Evolutionary conservation across 306 rosid genomes (phyloP).

Genomic region (Cotoneaster glaucophyllus): DNA sequence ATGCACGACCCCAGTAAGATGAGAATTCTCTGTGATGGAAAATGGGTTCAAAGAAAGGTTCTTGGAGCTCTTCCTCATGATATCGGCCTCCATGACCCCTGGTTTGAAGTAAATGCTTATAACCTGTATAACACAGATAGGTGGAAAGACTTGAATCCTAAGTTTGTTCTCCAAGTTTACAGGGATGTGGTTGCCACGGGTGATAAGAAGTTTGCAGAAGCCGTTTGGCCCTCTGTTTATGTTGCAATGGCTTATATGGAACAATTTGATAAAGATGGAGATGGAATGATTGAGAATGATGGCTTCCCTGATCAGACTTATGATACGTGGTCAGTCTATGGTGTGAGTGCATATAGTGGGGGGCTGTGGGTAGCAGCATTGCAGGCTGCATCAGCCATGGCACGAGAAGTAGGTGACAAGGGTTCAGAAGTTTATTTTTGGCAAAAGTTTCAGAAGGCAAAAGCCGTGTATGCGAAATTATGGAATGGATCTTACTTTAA

Average conservation of each 20-base stretch:
- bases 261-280: constrained; percentile 87
- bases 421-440: constrained; percentile 72
- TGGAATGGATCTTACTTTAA: constrained; percentile 97
- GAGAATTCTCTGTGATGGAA: constrained; percentile 56
- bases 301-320: constrained; percentile 98
- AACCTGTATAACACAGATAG: constrained; percentile 73
- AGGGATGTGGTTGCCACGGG: constrained; percentile 93
- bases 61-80: constrained; percentile 99
- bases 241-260: constrained; percentile 94
- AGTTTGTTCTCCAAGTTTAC: constrained; percentile 92
- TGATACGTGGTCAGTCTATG: constrained; percentile 92
- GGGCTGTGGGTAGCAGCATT: constrained; percentile 97
- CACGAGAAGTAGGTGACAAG: constrained; percentile 69
- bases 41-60: constrained; percentile 68
- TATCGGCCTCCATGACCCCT: constrained; percentile 79
- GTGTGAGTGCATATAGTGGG: constrained; percentile 94
- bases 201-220: constrained; percentile 79
- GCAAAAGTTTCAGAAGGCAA: constrained; percentile 77
- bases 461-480: constrained; percentile 58
- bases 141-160: constrained; percentile 98
- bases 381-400: constrained; percentile 89
- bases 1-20: constrained; percentile 89
- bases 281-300: constrained; percentile 94
- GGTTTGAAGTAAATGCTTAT: constrained; percentile 94
- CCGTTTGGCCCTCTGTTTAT: constrained; percentile 95